A percentile compares a stretch with the other conserved stretches of the same genome.
Conservation (phyloP, 2,329 filamentous ascomycete species). For the Exophiala bonariae region DNA sequence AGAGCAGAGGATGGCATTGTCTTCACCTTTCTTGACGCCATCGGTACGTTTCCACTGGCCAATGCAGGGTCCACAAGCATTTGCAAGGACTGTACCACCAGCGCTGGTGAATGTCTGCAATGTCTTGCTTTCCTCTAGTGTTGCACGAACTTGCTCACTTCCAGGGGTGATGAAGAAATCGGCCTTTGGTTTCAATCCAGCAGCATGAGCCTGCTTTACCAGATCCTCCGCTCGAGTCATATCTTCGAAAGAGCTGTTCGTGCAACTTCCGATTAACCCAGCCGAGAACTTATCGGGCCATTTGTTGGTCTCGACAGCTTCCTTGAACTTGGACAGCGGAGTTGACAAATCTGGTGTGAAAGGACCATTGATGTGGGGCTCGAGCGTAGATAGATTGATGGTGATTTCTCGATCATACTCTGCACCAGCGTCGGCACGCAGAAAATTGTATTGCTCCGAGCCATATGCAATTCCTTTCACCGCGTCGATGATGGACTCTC, state of each 20-base stretch:
- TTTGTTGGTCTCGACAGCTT: slow-evolving; percentile 75
- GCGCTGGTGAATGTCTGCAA: slow-evolving; percentile 82
- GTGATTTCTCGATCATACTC: slow-evolving; percentile 89
- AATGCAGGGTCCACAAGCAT: slow-evolving; percentile 83
- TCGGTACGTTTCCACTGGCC: slow-evolving; percentile 95
- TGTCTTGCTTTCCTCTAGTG: slow-evolving; percentile 84
- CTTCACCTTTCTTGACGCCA: slow-evolving; percentile 76
- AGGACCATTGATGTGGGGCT: slow-evolving; percentile 95
- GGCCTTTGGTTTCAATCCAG: slow-evolving; percentile 84
- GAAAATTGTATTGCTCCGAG: slow-evolving; percentile 61
- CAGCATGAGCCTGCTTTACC: slow-evolving; percentile 84
- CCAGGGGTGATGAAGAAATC: slow-evolving; percentile 97
- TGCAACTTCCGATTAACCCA: slow-evolving; percentile 95
- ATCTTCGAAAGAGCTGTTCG: slow-evolving; percentile 97
- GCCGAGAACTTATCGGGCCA: slow-evolving; percentile 93
- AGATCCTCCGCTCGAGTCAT: slow-evolving; percentile 95
- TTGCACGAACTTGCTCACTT: slow-evolving; percentile 94
- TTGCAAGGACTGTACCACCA: slow-evolving; percentile 86
- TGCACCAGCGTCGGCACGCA: slow-evolving; percentile 76
- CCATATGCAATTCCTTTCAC: slow-evolving; percentile 62
- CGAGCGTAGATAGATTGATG: slow-evolving; percentile 84
- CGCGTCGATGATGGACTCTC: slow-evolving; percentile 67
- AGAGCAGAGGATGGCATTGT: slow-evolving; percentile 92
- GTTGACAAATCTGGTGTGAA: slow-evolving; percentile 96
- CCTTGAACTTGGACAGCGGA: slow-evolving; percentile 84